These are phyloP conservation scores for Mycena floridula DNA, from an alignment of 768 basidiomycete genomes.

Conservation along the genomic window DNA sequence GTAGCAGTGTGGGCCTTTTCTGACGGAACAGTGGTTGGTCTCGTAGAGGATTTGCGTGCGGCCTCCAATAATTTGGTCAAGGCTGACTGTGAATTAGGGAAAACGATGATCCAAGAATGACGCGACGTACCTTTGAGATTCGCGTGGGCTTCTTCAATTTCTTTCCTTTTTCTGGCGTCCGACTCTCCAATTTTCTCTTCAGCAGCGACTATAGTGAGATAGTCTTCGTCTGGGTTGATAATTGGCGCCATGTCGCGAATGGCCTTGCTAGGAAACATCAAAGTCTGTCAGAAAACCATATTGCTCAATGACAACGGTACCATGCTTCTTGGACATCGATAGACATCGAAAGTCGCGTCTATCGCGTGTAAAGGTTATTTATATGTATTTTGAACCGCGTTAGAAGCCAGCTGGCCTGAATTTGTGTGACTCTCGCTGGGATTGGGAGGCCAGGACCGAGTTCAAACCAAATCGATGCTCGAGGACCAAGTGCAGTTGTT, in stretches of 20 bases:
- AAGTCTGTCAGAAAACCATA: neutral
- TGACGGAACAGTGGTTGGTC: conserved; percentile 66
- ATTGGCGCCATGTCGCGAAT: conserved; percentile 66
- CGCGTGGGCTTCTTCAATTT: conserved; percentile 59
- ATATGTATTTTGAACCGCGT: too few species aligned
- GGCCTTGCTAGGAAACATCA: conserved; percentile 40
- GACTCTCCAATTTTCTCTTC: conserved; percentile 63
- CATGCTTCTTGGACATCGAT: conserved; percentile 44
- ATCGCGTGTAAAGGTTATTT: too few species aligned
- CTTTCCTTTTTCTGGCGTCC: conserved; percentile 54
- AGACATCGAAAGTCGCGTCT: conserved; percentile 16
- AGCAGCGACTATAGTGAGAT: conserved; percentile 64
- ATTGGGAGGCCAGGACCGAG: too few species aligned
- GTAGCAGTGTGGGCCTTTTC: conserved; percentile 52
- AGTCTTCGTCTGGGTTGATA: conserved; percentile 77
- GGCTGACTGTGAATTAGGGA: conserved; percentile 30
- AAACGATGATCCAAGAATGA: neutral
- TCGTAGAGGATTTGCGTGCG: conserved; percentile 63
- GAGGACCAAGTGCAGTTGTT: too few species aligned
- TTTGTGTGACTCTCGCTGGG: too few species aligned
- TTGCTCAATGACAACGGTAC: conserved; percentile 14
- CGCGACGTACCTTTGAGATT: conserved; percentile 51
- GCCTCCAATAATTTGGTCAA: conserved; percentile 60
- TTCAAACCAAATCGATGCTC: too few species aligned
- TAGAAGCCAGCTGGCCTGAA: too few species aligned